Base-by-base conservation (phyloP, 768 basidiomycete genomes). In the Suillus alpinus region DNA sequence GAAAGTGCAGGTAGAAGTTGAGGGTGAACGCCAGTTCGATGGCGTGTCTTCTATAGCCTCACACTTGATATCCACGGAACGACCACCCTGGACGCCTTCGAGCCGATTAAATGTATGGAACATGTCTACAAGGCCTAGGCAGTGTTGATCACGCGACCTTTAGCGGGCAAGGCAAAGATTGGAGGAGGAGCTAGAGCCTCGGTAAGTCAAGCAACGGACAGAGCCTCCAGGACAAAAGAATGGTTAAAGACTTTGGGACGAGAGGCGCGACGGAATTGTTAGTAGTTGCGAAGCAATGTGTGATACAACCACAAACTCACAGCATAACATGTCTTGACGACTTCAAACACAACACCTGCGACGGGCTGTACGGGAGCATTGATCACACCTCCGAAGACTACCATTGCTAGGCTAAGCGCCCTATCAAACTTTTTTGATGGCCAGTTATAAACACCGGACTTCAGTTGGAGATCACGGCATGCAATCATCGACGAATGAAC, bases 61-160 rank as follows among this genome's bases (percentile, higher is more conserved):
- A 65, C 77, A 74, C 81, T 85, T 82, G 80, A 83, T 79, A 72
- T 68, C 69, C 65, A 66, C 67, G 64, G 68, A 68, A 61, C 36
- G 61, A 64, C 40, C 58, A 63, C 55, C 57, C 56, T 26, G 61
- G 36, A 20, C 49, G 37, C 23, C 37, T 52, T 40, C 41, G 60
- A 71, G 65, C 75, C 75, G 75, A 69, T 75, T 74, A 73, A 76
- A 77, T 69, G 68, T 74, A 65, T 62, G 66, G 60, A 67, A 67
- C 63, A 68, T 68, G 68, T 74, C 70, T 77, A 76, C 77, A 40
- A 44, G n/a, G 39, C 70, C 71, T 64, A 68, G 77, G 82, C 81
- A 72, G 81, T 83, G 82, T 78, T 75, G 66, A 76, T 71, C 70
- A 68, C 63, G 58, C 63, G 59, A 43, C 31, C 43, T 46, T 51